phyloP scores from a whole-genome alignment of 1,284 basidiomycete species.

The Ustilago nuda region DNA sequence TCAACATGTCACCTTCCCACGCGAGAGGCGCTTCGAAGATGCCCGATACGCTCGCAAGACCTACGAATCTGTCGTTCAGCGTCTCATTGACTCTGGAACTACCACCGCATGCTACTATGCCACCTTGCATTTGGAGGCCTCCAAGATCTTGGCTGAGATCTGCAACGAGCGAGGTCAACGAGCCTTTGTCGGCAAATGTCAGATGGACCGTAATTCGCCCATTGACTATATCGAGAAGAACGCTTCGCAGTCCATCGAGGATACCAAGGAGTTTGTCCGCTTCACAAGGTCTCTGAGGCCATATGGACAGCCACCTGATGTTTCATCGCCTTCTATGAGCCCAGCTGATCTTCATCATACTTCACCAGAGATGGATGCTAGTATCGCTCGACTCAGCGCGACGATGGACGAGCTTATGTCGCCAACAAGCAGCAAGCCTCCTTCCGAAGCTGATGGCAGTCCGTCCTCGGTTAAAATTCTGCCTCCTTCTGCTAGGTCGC shows the following conservation, averaged over 20 bases:
- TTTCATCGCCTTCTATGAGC: conserved; percentile 48
- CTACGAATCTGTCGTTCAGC: conserved; percentile 80
- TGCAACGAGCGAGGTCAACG: conserved; percentile 82
- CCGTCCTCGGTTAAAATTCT: conserved; percentile 30
- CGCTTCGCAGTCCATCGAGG: conserved; percentile 56
- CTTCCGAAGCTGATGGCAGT: conserved; percentile 43
- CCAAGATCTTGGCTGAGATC: conserved; percentile 83
- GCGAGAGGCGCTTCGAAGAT: conserved; percentile 84
- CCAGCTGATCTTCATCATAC: conserved; percentile 35
- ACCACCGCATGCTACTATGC: conserved; percentile 94
- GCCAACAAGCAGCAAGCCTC: conserved; percentile 37
- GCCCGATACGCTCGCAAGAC: conserved; percentile 77
- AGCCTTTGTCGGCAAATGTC: conserved; percentile 90
- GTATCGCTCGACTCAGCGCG: conserved; percentile 55
- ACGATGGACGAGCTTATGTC: conserved; percentile 62
- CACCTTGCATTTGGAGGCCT: conserved; percentile 82
- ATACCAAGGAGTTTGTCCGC: conserved; percentile 62
- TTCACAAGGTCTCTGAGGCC: conserved; percentile 49
- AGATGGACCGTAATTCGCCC: conserved; percentile 86
- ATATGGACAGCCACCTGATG: conserved; percentile 48
- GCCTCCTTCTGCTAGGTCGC: conserved; percentile 22
- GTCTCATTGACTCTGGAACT: conserved; percentile 77
- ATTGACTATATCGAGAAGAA: conserved; percentile 78
- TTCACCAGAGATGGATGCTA: conserved; percentile 60
- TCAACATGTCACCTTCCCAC: conserved; percentile 85